Base-by-base conservation (phyloP, 768 basidiomycete species). In the Nevesoporus exiguus region DNA sequence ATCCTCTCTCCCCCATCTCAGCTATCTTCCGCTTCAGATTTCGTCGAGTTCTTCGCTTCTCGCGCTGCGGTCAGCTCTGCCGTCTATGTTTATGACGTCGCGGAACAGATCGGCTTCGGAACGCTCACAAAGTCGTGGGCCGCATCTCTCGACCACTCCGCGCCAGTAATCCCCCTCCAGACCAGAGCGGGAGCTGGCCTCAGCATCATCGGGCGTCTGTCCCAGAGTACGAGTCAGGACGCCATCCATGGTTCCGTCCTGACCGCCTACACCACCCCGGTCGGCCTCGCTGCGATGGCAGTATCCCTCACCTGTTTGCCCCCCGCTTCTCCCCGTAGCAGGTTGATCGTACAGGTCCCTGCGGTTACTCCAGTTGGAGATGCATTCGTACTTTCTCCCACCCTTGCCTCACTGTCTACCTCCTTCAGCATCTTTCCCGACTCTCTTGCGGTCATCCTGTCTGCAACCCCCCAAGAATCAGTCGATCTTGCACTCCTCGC, bases 141-240 rank as follows among this genome's bases (percentile, higher is more conserved):
- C 3, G 68, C 76, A 17, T 64, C 76, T 4, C 66, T 65, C 34
- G 58, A 68, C 31, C 66, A 71, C 17, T 73, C 80, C 1, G 79
- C 83, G 0, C 74, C 81, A 17, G 81, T 89, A 6, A 77, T 88
- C 40, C 74, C 81, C 48, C 75, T 92, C 58, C 92, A 96, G 74
- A 92, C 90, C 22, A 78, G 93, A 54, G 79, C 86, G 6, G 93
- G 93, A 44, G 92, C 93, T 17, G 93, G 93, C 9, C 71, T 93
- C 54, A 80, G 81, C 62, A 76, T 95, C 59, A 79, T 90, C 51
- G 90, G 94, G 33, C 76, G 91, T 47, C 74, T 93, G 47, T 90
- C 87, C 7, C 86, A 90, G 63, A 86, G 89, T 34, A 83, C 90
- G 15, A 90, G 87, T 68, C 78, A 78, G 60, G 85, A 90, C 57